Evolutionary conservation across 768 basidiomycete species (phyloP), one percentile per base, ranked within the genome.

Genomic region (Boletus rufocinnamomeus): DNA sequence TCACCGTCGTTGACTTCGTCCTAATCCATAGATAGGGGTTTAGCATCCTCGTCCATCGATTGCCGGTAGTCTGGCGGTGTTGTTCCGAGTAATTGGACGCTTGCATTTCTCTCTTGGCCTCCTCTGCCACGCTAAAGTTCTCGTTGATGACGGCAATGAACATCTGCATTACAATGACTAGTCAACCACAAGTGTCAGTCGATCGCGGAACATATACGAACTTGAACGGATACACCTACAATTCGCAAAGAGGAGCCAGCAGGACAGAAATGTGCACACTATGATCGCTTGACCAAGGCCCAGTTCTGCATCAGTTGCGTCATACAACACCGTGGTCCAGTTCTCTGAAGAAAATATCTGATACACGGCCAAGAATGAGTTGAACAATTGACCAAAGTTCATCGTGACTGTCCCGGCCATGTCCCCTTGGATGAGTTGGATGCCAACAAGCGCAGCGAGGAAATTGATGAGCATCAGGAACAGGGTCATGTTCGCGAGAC

Each of bases 61-160:
- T 52, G 27, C 67, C 56, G 80, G 74, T 48, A 78, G 77, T 25
- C n/a, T 80, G 80, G 57, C 86, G 82, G 59, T 84, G 80, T 43
- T 80, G 80, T 17, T 77, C 84, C 76, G 82, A 85, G 69, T 86
- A 89, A 48, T 84, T 81, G 7, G 84, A 83, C 6, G 88, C 85
- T 72, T 97, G 96, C 61, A 88, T 82, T 17, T 82, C 82, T 52
- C 88, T 85, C 77, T 98, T 98, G 28, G 86, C 82, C 69, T 95
- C 93, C 67, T 98, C 96, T 0, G 93, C 93, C 6, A 97, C 85
- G 25, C 87, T 81, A 66, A 98, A 98, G 73, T 95, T 96, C 78
- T 95, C 94, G 67, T 95, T 92, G 79, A 97, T 94, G 46, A 96
- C 94, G 35, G 96, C 96, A 66, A 98, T 92, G 77, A 98, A 97